Evolutionary conservation across 75 land plant species (phyloP).

Genomic region (Cunninghamia lanceolata): DNA sequence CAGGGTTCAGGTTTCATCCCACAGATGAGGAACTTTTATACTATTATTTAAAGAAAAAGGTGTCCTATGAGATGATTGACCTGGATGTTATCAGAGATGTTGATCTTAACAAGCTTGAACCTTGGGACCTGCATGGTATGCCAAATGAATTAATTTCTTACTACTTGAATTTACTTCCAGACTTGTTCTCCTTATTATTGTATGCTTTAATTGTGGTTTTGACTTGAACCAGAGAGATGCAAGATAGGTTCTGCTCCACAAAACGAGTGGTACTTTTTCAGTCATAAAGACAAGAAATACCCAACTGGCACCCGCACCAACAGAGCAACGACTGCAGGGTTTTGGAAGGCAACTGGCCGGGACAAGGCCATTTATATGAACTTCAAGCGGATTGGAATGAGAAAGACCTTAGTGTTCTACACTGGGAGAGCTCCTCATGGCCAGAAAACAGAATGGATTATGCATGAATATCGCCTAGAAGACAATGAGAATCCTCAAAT

Average conservation of each 20-base stretch:
- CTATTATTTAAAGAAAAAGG: constrained; percentile 69
- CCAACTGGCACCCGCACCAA: constrained; percentile 60
- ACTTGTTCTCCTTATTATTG: background rate
- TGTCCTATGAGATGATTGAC: constrained; percentile 58
- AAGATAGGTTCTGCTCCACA: constrained; percentile 51
- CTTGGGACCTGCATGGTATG: constrained; percentile 76
- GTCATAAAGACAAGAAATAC: constrained; percentile 63
- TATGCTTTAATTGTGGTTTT: background rate
- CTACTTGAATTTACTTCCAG: background rate
- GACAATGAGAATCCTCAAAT: constrained; percentile 33
- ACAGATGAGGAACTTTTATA: constrained; percentile 74
- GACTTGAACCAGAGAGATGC: constrained; percentile 38
- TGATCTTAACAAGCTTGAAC: constrained; percentile 75
- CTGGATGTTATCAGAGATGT: constrained; percentile 67
- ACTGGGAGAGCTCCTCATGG: constrained; percentile 60
- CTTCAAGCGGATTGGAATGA: constrained; percentile 55
- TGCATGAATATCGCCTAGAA: constrained; percentile 59
- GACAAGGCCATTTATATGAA: constrained; percentile 50
- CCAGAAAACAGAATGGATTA: constrained; percentile 66
- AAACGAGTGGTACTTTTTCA: constrained; percentile 64
- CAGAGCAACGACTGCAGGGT: constrained; percentile 53
- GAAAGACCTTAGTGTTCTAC: constrained; percentile 62
- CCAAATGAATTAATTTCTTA: background rate
- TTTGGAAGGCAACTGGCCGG: constrained; percentile 67
- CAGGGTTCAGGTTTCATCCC: constrained; percentile 71